Base-by-base conservation (phyloP, 2,329 filamentous ascomycete genomes). In the Nothomitra cinnamomea region DNA sequence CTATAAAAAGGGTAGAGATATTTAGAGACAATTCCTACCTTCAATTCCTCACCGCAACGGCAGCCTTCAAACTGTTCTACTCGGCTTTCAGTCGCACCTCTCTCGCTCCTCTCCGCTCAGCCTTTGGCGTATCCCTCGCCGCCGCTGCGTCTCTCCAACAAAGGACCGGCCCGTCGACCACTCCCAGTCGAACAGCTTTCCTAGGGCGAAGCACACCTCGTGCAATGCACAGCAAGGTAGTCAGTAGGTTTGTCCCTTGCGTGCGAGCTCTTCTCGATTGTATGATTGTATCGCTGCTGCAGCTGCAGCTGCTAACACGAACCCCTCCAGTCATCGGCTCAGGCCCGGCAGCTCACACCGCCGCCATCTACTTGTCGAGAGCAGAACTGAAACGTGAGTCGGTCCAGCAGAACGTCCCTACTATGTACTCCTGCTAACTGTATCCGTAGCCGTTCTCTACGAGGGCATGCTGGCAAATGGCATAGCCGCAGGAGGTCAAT, bases 381-480 rank as follows among this genome's bases (percentile, higher is more conserved):
- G 92, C 92, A 57, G 90, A 98, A 68, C 72, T 98, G 66, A 86
- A 94, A 70, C 92, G 77, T 82, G 64, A 66, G 76, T 69, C 12
- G n/a, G 22, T 48, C 21, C 21, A 10, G 17, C 7, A n/a, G 24
- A 51, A 7, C n/a, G 21, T 3, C 15, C 15, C 28, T 32, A 4
- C 19, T 13, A 15, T 12, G 3, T 19, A 10, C n/a, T 49, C 19
- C 35, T 35, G 51, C 62, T 67, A 55, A 68, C 56, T 35, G 51
- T 36, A n/a, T 53, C 2, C 38, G 35, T 57, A 80, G 80, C 92
- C 58, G 85, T 95, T 58, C 77, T 98, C 61, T 98, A 96, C 67
- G 92, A 98, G 73, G 92, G 92, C 61, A 95, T 98, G 78, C 82
- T 98, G 68, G 92, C 92, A 62, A 92, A 95, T 65, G 92, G 90